Percentiles rank a stretch among this genome's conserved stretches.
phyloP scores from a whole-genome alignment of 2,329 filamentous ascomycete species.

The Penicillium nordicum region DNA sequence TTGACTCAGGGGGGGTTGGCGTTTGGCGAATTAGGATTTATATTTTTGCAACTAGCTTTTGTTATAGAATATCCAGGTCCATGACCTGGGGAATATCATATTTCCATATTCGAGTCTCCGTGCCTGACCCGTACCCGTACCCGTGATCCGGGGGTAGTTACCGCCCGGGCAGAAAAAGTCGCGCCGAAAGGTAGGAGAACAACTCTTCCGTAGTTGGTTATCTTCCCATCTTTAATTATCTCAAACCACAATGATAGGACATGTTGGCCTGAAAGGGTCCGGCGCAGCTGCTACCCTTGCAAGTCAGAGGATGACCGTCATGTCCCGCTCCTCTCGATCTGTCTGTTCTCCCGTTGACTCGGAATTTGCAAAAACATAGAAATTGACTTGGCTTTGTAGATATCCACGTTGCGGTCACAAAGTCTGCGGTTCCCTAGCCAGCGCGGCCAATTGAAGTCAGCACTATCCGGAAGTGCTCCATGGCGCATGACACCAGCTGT shows the following conservation, averaged over 20 bases:
- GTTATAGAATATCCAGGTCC: neutral
- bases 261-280: constrained; percentile 52
- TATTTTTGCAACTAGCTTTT: constrained; percentile 11
- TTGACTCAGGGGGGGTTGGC: constrained; percentile 24
- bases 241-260: constrained; percentile 51
- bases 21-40: constrained; percentile 28
- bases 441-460: constrained; percentile 20
- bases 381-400: constrained; percentile 25
- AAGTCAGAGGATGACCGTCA: constrained; percentile 28
- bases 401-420: constrained; percentile 35
- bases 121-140: neutral
- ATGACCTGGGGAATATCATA: neutral
- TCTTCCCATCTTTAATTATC: constrained; percentile 11
- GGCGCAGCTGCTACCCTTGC: constrained; percentile 42
- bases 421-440: constrained; percentile 21
- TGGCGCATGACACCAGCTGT: constrained; percentile 25
- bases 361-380: constrained; percentile 8
- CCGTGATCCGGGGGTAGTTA: constrained; percentile 16
- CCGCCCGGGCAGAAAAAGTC: constrained; percentile 37
- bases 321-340: constrained; percentile 33
- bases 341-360: constrained; percentile 27
- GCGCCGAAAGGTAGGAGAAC: constrained; percentile 30
- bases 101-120: neutral
- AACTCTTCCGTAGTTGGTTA: constrained; percentile 11
- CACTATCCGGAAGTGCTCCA: constrained; percentile 19